Evolutionary conservation across 2,329 filamentous ascomycete species (phyloP).

Genomic region (Domatiomyces globalis): DNA sequence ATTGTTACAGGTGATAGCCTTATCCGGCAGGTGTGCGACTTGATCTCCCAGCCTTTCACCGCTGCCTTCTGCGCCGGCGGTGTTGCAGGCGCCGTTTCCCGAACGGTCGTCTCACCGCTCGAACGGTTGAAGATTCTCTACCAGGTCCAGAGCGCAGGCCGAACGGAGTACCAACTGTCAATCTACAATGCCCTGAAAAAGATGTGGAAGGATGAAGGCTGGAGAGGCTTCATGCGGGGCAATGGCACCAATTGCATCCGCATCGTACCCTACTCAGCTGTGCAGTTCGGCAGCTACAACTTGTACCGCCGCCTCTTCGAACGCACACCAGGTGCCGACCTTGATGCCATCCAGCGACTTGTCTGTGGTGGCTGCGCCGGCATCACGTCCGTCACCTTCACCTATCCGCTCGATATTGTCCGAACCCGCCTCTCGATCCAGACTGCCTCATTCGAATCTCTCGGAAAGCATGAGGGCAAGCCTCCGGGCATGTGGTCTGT

Average conservation of each 20-base stretch:
- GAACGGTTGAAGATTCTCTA: constrained; percentile 97
- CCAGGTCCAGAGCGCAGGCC: constrained; percentile 80
- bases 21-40: constrained; percentile 15
- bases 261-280: constrained; percentile 94
- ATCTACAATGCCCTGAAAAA: constrained; percentile 78
- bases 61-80: constrained; percentile 91
- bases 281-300: constrained; percentile 97
- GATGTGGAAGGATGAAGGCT: constrained; percentile 96
- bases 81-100: constrained; percentile 88
- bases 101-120: constrained; percentile 90
- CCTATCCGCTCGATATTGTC: constrained; percentile 95
- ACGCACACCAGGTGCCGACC: constrained; percentile 54
- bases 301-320: constrained; percentile 90
- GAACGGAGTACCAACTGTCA: constrained; percentile 85
- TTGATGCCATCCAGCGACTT: constrained; percentile 61
- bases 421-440: constrained; percentile 92
- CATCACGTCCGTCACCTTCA: constrained; percentile 87
- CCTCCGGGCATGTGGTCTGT: constrained; percentile 89
- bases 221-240: constrained; percentile 92
- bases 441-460: constrained; percentile 78
- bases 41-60: constrained; percentile 64
- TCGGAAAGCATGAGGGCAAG: constrained; percentile 50
- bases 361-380: constrained; percentile 84
- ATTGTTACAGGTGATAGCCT: neutral
- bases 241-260: constrained; percentile 98